Conservation (phyloP, 192 early-diverging fungal genomes). For the Podila horticola region DNA sequence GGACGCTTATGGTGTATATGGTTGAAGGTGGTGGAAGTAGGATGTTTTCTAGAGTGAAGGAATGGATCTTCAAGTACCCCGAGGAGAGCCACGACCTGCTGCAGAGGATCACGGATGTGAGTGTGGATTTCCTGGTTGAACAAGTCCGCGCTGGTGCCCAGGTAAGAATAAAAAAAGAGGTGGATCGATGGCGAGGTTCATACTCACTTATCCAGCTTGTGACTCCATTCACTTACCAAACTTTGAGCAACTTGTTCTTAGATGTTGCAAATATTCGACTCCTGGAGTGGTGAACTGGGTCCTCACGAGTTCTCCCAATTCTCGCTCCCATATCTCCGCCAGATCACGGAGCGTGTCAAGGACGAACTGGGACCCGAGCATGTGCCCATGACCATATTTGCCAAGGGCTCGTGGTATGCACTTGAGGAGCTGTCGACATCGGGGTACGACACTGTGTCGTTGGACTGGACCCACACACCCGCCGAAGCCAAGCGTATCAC, state of each 20-base stretch:
- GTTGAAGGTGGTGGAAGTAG: conserved; percentile 95
- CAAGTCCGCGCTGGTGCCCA: conserved; percentile 96
- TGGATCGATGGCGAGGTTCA: too few species aligned
- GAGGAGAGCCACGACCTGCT: conserved; percentile 81
- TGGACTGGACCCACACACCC: conserved; percentile 92
- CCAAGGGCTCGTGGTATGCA: conserved; percentile 89
- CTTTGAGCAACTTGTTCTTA: conserved; percentile 15
- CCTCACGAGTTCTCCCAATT: conserved; percentile 83
- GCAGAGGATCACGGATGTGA: conserved; percentile 83
- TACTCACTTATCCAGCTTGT: neutral
- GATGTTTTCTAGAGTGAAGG: conserved; percentile 86
- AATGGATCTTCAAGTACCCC: conserved; percentile 85
- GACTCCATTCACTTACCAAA: neutral
- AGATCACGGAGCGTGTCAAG: conserved; percentile 85
- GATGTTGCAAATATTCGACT: conserved; percentile 97
- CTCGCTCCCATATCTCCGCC: conserved; percentile 85
- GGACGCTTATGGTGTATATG: conserved; percentile 99
- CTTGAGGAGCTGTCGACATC: conserved; percentile 72
- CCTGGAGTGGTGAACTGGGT: conserved; percentile 90
- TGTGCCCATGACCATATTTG: conserved; percentile 91
- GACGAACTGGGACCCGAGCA: conserved; percentile 37
- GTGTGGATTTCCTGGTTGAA: conserved; percentile 85
- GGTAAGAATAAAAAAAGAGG: conserved; percentile 47
- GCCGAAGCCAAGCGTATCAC: conserved; percentile 57
- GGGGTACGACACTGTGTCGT: conserved; percentile 86